A percentile compares a stretch with the other conserved stretches of the same genome.
Evolutionary conservation across 1,284 basidiomycete species (phyloP).

Genomic region (Gymnopus androsaceus): DNA sequence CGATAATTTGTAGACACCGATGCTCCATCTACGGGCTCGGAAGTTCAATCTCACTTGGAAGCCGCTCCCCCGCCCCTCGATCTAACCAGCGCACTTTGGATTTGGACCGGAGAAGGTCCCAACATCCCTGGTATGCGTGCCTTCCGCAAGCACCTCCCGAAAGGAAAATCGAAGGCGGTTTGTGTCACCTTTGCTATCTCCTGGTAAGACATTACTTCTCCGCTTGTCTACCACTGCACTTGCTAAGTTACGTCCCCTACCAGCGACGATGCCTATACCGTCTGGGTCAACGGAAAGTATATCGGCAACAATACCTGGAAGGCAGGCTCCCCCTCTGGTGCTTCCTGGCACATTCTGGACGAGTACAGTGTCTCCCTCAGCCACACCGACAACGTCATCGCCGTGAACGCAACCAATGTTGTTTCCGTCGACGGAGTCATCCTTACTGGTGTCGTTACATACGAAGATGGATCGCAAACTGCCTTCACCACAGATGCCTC

Average conservation of each 20-base stretch:
- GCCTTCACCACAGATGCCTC: not conserved
- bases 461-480: not conserved
- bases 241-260: not conserved
- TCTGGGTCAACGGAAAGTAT: not conserved
- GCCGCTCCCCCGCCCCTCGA: not conserved
- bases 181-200: constrained; percentile 1
- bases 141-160: not conserved
- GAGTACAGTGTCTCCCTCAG: not conserved
- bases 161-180: not conserved
- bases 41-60: not conserved
- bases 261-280: constrained; percentile 1
- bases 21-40: no score
- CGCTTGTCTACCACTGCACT: not conserved
- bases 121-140: not conserved
- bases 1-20: no score
- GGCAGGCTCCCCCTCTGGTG: not conserved
- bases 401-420: not conserved
- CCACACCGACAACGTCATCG: not conserved
- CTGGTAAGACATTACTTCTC: not conserved
- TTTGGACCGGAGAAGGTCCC: not conserved
- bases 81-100: not conserved
- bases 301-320: not conserved
- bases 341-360: not conserved
- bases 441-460: not conserved
- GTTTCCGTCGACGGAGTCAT: not conserved